Evolutionary conservation across 192 early-diverging fungal genomes (phyloP), one percentile per base, ranked within the genome.

Genomic region (Entrophospora sp.): DNA sequence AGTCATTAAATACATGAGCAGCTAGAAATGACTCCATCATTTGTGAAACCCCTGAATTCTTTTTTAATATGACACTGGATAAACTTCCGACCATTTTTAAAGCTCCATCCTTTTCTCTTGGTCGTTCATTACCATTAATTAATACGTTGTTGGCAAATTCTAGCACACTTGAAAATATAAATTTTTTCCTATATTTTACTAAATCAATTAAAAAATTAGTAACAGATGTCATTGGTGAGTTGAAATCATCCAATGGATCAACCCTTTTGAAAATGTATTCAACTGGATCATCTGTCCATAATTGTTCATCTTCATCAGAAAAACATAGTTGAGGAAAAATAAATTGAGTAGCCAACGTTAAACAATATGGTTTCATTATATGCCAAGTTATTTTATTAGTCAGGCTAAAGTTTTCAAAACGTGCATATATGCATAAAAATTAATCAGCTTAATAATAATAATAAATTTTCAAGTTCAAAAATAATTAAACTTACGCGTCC

Each of bases 271-370:
- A 82, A 30, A 99, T 86, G 59, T 87, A 99, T 74, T 99, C 96
- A 22, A 93, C 86, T 3, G 92, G 88, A 70, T 97, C 92, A 35
- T 94, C 90, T 42, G 87, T 77, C 96, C 96, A 99, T 24, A 95
- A 81, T 74, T 90, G 81, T 67, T 88, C 80, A 70, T 99, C 96
- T 48, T 82, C 82, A 22, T 81, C 68, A 69, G 85, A 86, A 70
- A 96, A 95, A 80, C 91, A 96, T 46, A 99, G 70, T 55, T 90
- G 86, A 66, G 94, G 94, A 82, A 92, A 97, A 61, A 96, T 88
- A 74, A 91, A 96, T 40, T 92, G 85, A n/a, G 84, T 72, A 20
- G 96, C 82, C 34, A 99, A 76, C 3, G 83, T 81, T 62, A 86
- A 85, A 18, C 84, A 76, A 67, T 96, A 89, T 34, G 90, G 86